phyloP scores from a whole-genome alignment of 1,139 yeast genomes.

The Debaryomycetaceae sp. region DNA sequence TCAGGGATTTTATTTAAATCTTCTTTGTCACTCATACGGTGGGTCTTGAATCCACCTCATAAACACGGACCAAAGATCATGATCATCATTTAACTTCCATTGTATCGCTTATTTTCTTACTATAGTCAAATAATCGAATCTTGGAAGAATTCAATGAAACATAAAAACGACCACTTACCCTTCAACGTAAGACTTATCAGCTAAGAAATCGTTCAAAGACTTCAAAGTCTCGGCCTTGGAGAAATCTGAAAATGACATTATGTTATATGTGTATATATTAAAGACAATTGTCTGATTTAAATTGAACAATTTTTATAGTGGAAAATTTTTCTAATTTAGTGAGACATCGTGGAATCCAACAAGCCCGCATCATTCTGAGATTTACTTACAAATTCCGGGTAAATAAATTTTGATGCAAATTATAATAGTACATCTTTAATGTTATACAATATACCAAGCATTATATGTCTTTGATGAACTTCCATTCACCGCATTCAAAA shows the following conservation, averaged over 20 bases:
- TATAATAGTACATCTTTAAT: no score
- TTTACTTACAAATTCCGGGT: background rate
- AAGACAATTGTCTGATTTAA: background rate
- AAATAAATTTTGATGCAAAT: background rate
- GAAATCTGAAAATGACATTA: conserved; percentile 77
- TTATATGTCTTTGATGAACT: conserved; percentile 13
- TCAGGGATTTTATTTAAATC: conserved; percentile 47
- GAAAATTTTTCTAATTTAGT: conserved; percentile 2
- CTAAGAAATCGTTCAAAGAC: conserved; percentile 82
- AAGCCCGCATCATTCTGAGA: background rate
- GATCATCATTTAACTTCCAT: conserved; percentile 53
- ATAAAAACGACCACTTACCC: conserved; percentile 61
- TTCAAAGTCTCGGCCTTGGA: conserved; percentile 77
- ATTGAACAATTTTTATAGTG: conserved; percentile 2
- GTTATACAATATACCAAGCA: no score
- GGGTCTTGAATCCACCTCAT: conserved; percentile 93
- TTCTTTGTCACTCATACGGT: conserved; percentile 80
- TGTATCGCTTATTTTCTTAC: background rate
- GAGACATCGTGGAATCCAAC: background rate
- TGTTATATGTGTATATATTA: conserved; percentile 1
- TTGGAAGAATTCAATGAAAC: background rate
- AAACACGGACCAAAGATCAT: conserved; percentile 90
- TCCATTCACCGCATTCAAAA: conserved; percentile 51
- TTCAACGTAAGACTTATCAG: conserved; percentile 88
- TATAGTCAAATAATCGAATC: background rate